Base-by-base conservation (phyloP, 208 protist genomes). In the Trypanosoma grayi region DNA sequence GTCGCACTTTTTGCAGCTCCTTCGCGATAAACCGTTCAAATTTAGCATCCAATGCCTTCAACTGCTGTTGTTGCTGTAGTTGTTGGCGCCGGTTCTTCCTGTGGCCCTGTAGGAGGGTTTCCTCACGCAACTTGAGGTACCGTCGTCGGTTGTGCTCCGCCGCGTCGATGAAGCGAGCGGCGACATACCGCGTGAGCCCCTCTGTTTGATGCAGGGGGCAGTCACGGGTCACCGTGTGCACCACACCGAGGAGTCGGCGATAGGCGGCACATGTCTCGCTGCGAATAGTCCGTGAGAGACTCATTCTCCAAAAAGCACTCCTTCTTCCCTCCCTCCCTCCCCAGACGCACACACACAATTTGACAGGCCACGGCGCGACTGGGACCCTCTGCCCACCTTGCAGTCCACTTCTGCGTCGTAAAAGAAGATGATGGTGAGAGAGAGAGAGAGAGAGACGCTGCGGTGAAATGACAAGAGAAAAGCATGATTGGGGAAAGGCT, bases 21-120 rank as follows among this genome's bases (percentile, higher is more conserved):
- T 65, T 60, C n/a, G 81, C 81, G 6, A 89, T 62, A 52, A 75
- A 77, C 20, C 28, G 27, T 50, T 86, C 73, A 44, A 87, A 88
- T 31, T 87, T 70, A 3, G 33, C 16, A 2, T 89, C 39, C 9
- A 93, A 13, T 2, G 43, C 30, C 11, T 34, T 4, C 34, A 83
- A 54, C 56, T 53, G 55, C 3, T 41, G 51, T 39, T 55, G 44
- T 2, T 43, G 45, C 22, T 48, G 39, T 18, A 58, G 3, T 18
- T 67, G 25, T 4, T 34, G 22, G 22, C 45, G 41, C 37, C 22
- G 16, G 18, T 27, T 22, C 14, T 52, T 25, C 18, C 14, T 68
- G 6, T 27, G 11, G 27, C 22, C 13, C 28, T 33, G 24, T 39
- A 22, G 5, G 1, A 8, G n/a, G 20, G 22, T 39, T 20, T 27